A percentile compares a stretch with the other conserved stretches of the same genome.
These are phyloP conservation scores for Candida tibetensis DNA, from an alignment of 805 yeast species.

Conservation along the genomic window DNA sequence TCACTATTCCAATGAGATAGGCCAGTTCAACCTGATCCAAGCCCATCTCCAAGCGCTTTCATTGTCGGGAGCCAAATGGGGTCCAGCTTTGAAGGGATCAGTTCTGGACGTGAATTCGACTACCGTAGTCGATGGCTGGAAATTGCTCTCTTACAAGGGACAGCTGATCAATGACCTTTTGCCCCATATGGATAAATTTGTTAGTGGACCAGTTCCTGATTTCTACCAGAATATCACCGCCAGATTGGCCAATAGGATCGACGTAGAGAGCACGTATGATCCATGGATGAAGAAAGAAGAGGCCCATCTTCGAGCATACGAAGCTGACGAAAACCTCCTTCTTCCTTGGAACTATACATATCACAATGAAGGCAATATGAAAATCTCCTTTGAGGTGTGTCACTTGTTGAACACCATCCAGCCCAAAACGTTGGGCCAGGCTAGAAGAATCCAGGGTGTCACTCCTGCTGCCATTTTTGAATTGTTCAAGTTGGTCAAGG, in stretches of 20 bases:
- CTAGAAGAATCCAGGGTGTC: constrained; percentile 89
- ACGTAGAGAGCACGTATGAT: constrained; percentile 78
- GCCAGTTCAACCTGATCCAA: constrained; percentile 43
- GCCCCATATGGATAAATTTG: constrained; percentile 24
- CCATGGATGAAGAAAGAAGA: constrained; percentile 76
- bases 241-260: constrained; percentile 57
- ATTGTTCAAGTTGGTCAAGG: constrained; percentile 54
- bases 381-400: constrained; percentile 74
- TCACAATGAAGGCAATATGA: constrained; percentile 43
- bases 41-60: constrained; percentile 43
- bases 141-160: constrained; percentile 59
- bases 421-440: constrained; percentile 93
- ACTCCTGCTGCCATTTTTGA: constrained; percentile 92
- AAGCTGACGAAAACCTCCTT: constrained; percentile 72
- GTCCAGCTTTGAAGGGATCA: constrained; percentile 40
- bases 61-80: constrained; percentile 65
- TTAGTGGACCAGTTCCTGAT: constrained; percentile 19
- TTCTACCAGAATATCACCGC: constrained; percentile 21
- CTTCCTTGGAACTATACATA: constrained; percentile 74
- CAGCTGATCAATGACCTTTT: constrained; percentile 26
- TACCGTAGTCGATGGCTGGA: constrained; percentile 57
- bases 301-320: constrained; percentile 69
- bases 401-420: constrained; percentile 65
- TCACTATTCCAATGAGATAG: constrained; percentile 42
- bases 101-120: constrained; percentile 47